Evolutionary conservation across 2,329 filamentous ascomycete genomes (phyloP), one percentile per base, ranked within the genome.

Genomic region (Blastomyces silverae): DNA sequence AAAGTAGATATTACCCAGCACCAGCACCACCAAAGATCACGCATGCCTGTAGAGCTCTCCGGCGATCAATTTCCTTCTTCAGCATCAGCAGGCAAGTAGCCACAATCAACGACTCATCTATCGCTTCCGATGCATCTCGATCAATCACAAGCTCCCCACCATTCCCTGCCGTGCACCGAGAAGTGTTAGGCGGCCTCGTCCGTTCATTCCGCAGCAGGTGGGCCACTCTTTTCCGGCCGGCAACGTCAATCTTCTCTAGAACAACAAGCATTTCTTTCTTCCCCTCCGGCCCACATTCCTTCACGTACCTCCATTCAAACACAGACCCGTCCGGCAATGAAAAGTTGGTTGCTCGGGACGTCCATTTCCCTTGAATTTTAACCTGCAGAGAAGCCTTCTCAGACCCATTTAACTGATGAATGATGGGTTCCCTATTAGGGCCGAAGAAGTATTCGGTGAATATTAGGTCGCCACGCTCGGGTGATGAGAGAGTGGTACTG

Each of bases 1-100:
- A 46, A 58, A 46, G 34, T n/a, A 42, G 37, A 59, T 52, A 58
- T 39, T 7, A 15, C 4, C 1, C 53, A 42, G 0, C 11, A 44
- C 22, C 25, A 39, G 15, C 46, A 61, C 28, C 63, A 20, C 46
- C 57, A 6, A 57, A 17, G 53, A 69, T 28, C 10, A 79, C 74
- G 64, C 80, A 79, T 56, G 80, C 73, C 77, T 87, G 84, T 61
- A 82, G 73, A 66, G 78, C 71, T 65, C 84, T 78, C 67, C 84
- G 77, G 53, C 85, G 77, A 72, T 88, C 86, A 61, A 86, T 76
- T 78, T 88, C 87, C 74, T 83, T 85, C 81, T 88, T 88, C 69
- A 88, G 72, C 85, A 89, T 86, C 20, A 82, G 73, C 64, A 88
- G 69, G 65, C 82, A 85, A 20, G 83, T 86, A 55, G 81, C 80